Conservation (phyloP, 192 early-diverging fungal species). For the Mortierella hygrophila region DNA sequence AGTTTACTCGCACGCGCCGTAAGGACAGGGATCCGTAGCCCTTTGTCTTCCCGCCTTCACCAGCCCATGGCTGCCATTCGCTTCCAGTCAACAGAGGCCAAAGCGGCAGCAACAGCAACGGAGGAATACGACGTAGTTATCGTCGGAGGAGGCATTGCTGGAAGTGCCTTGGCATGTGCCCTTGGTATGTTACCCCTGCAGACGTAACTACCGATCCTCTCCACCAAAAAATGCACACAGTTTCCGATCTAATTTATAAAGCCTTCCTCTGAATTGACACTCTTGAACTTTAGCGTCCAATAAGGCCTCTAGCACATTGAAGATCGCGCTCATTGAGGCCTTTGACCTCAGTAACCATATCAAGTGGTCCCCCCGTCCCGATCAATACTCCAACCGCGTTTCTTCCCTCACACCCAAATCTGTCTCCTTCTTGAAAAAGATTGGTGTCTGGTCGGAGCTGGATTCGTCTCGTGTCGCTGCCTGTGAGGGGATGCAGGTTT, state of each 20-base stretch:
- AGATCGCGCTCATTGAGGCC: conserved; percentile 86
- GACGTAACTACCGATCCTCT: neutral
- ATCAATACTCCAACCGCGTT: conserved; percentile 85
- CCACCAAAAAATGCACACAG: neutral
- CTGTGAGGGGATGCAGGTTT: conserved; percentile 82
- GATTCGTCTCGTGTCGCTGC: conserved; percentile 67
- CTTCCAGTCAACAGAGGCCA: conserved; percentile 28
- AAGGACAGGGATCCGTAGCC: conserved; percentile 4
- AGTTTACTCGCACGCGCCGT: conserved; percentile 9
- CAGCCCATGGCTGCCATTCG: conserved; percentile 26
- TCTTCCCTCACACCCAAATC: conserved; percentile 83
- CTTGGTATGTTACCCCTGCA: conserved; percentile 64
- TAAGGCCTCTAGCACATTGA: conserved; percentile 53
- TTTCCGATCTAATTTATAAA: neutral
- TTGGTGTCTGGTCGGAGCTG: conserved; percentile 78
- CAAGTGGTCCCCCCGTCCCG: conserved; percentile 64
- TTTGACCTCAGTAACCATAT: conserved; percentile 71
- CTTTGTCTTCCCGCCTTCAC: neutral
- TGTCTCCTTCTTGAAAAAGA: conserved; percentile 70
- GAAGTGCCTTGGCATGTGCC: conserved; percentile 85
- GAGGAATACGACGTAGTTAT: conserved; percentile 84
- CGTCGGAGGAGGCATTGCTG: conserved; percentile 92
- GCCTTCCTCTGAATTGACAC: conserved; percentile 7
- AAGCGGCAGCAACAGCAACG: conserved; percentile 1
- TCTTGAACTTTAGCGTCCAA: conserved; percentile 36